Percentiles rank a stretch among this genome's conserved stretches.
phyloP scores from a whole-genome alignment of 768 basidiomycete genomes.

The Lyophyllum shimeji region DNA sequence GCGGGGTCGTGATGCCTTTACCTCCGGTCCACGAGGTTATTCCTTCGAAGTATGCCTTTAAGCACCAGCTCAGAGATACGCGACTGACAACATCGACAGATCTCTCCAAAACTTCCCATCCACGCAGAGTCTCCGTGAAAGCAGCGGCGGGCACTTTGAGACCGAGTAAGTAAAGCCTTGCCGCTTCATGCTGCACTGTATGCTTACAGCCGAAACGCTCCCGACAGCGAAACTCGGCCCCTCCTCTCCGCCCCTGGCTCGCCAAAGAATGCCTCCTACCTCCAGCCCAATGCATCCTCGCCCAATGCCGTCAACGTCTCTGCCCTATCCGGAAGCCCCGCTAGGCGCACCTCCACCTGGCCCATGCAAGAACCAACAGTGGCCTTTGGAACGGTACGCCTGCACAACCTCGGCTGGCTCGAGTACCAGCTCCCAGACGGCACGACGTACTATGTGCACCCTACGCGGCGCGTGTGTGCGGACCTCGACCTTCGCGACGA shows the following conservation, averaged over 20 bases:
- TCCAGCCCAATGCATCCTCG: conserved; percentile 20
- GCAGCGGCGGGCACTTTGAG: conserved; percentile 16
- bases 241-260: conserved; percentile 41
- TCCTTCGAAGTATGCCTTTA: conserved; percentile 25
- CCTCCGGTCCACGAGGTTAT: conserved; percentile 42
- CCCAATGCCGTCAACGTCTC: conserved; percentile 21
- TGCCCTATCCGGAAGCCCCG: conserved; percentile 19
- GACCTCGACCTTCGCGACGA: conserved; percentile 65
- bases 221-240: conserved; percentile 51
- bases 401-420: conserved; percentile 68
- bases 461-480: conserved; percentile 59
- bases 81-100: conserved; percentile 7
- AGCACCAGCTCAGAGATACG: background rate
- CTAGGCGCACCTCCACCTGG: conserved; percentile 13
- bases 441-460: conserved; percentile 68
- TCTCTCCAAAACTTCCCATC: conserved; percentile 22
- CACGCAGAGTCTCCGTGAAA: conserved; percentile 16
- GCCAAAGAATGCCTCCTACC: conserved; percentile 25
- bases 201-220: background rate
- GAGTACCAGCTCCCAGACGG: conserved; percentile 77
- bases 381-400: conserved; percentile 26
- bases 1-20: conserved; percentile 39
- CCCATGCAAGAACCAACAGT: conserved; percentile 20
- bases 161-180: conserved; percentile 27
- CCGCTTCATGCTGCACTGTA: background rate